phyloP scores from a whole-genome alignment of 441 rosid species.

The Heliophila coronopifolia region DNA sequence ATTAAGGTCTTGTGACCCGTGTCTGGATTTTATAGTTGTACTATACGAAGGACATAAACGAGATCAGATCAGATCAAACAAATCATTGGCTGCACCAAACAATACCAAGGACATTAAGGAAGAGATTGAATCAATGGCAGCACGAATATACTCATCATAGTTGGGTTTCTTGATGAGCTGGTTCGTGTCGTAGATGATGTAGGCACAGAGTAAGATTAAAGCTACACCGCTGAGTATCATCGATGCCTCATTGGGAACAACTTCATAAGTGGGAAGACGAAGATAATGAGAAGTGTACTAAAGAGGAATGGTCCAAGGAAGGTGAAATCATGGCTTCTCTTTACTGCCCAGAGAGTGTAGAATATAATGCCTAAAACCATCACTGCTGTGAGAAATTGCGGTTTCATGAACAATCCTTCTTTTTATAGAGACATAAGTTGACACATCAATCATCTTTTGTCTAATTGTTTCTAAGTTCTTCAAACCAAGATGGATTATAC shows the following conservation, averaged over 20 bases:
- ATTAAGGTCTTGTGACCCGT: too few relatives aligned
- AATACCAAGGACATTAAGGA: slow-evolving; percentile 47
- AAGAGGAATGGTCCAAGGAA: slow-evolving; percentile 84
- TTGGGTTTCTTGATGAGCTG: slow-evolving; percentile 60
- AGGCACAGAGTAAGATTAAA: slow-evolving; percentile 57
- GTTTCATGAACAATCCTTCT: slow-evolving; percentile 70
- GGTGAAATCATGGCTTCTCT: slow-evolving; percentile 70
- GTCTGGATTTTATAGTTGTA: too few relatives aligned
- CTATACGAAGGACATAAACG: too few relatives aligned
- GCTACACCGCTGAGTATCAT: slow-evolving; percentile 36
- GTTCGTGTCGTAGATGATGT: slow-evolving; percentile 60
- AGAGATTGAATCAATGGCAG: slow-evolving; percentile 58
- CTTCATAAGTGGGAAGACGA: slow-evolving; percentile 62
- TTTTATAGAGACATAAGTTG: too few relatives aligned
- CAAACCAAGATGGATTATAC: too few relatives aligned
- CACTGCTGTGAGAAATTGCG: slow-evolving; percentile 52
- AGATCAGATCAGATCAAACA: too few relatives aligned
- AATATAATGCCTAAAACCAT: slow-evolving; percentile 63
- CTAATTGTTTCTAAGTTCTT: too few relatives aligned
- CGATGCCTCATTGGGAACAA: slow-evolving; percentile 35
- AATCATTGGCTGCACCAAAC: too few relatives aligned
- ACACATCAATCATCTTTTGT: too few relatives aligned
- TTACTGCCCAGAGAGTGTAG: slow-evolving; percentile 83
- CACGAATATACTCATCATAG: slow-evolving; percentile 64
- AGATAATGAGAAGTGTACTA: slow-evolving; percentile 57